phyloP scores from a whole-genome alignment of 2,329 filamentous ascomycete species.

The Truncatella angustata region DNA sequence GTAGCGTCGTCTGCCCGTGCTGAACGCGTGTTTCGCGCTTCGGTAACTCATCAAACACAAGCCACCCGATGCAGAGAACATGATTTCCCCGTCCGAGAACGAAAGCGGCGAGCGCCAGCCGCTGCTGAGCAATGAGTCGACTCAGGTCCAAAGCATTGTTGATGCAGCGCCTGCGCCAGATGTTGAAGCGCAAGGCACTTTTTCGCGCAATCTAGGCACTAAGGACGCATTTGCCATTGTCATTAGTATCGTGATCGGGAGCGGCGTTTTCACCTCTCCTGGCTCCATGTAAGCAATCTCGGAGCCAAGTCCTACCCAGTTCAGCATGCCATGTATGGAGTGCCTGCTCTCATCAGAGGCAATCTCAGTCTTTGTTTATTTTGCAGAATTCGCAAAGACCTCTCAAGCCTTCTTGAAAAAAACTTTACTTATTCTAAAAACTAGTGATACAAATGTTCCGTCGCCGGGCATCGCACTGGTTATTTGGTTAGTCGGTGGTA shows the following conservation, averaged over 20 bases:
- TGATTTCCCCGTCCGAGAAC: not conserved
- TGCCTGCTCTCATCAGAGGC: too few relatives aligned
- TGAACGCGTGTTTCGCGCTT: too few relatives aligned
- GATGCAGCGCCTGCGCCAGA: conserved; percentile 49
- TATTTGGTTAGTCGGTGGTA: conserved; percentile 60
- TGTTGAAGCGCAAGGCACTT: conserved; percentile 21
- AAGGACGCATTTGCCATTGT: conserved; percentile 52
- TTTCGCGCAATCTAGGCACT: conserved; percentile 28
- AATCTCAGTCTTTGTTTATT: too few relatives aligned
- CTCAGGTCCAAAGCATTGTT: not conserved
- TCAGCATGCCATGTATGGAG: too few relatives aligned
- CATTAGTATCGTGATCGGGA: conserved; percentile 63
- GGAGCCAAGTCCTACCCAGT: too few relatives aligned
- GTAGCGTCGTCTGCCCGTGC: too few relatives aligned
- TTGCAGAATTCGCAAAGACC: too few relatives aligned
- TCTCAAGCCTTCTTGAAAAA: too few relatives aligned
- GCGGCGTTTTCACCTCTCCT: conserved; percentile 64
- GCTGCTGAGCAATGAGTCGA: not conserved
- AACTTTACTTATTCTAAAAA: too few relatives aligned
- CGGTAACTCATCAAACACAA: not conserved
- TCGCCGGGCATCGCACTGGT: conserved; percentile 57
- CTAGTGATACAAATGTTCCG: too few relatives aligned
- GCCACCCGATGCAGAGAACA: not conserved
- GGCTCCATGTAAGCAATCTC: conserved; percentile 59
- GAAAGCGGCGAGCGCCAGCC: conserved; percentile 2